These are phyloP conservation scores for Podospora bellae-mahoneyi DNA, from an alignment of 495 filamentous ascomycete species.

Conservation along the genomic window DNA sequence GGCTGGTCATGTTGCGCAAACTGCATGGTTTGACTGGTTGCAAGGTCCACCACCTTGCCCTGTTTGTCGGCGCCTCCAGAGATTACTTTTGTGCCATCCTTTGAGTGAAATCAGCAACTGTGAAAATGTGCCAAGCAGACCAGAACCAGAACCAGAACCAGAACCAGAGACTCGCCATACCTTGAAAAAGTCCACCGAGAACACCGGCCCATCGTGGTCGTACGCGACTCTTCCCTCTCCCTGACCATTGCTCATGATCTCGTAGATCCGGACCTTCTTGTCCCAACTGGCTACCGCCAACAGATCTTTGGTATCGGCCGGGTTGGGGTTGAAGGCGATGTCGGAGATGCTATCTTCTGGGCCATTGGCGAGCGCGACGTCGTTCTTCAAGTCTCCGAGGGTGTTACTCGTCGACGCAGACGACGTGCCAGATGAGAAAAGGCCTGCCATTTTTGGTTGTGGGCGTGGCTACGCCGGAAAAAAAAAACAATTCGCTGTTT, in stretches of 20 bases:
- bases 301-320: constrained; percentile 57
- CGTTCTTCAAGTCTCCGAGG: constrained; percentile 85
- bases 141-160: neutral
- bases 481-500: neutral
- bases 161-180: constrained; percentile 44
- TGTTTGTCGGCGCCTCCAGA: constrained; percentile 83
- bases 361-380: constrained; percentile 70
- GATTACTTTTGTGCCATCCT: constrained; percentile 68
- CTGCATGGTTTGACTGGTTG: constrained; percentile 51
- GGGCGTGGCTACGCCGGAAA: neutral
- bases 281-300: constrained; percentile 88
- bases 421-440: constrained; percentile 56
- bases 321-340: constrained; percentile 66
- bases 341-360: constrained; percentile 85
- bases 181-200: constrained; percentile 76
- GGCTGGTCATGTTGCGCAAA: constrained; percentile 78
- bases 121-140: neutral
- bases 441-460: constrained; percentile 51
- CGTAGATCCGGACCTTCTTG: constrained; percentile 86
- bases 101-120: constrained; percentile 7
- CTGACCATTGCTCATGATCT: constrained; percentile 66
- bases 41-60: constrained; percentile 72
- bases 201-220: constrained; percentile 68
- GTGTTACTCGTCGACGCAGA: constrained; percentile 60
- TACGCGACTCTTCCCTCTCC: constrained; percentile 70